A percentile compares a stretch with the other conserved stretches of the same genome.
phyloP scores from a whole-genome alignment of 148 eudicot genomes.

The Vaccinium macrocarpon region DNA sequence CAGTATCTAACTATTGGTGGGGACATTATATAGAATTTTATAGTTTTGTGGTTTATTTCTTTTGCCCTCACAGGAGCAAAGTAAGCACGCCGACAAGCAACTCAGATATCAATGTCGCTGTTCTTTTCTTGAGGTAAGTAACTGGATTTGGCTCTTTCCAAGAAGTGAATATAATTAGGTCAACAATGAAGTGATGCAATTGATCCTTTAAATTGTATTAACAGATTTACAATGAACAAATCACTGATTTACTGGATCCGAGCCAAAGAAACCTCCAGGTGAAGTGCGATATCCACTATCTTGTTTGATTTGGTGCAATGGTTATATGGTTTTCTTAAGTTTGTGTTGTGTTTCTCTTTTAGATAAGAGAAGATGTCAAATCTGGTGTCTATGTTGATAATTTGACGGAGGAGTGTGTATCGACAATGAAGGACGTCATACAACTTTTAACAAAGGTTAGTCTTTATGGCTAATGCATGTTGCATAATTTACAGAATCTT shows the following conservation, averaged over 20 bases:
- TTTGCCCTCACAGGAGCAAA: conserved; percentile 60
- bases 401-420: conserved; percentile 77
- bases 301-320: conserved; percentile 15
- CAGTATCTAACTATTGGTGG: background rate
- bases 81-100: conserved; percentile 72
- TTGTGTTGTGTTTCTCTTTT: conserved; percentile 19
- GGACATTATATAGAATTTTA: background rate
- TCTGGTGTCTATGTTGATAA: conserved; percentile 95
- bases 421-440: conserved; percentile 72
- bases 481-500: background rate
- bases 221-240: conserved; percentile 96
- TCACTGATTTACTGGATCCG: conserved; percentile 87
- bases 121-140: conserved; percentile 88
- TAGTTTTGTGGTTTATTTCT: conserved; percentile 13
- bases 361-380: conserved; percentile 95
- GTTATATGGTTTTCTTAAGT: conserved; percentile 14
- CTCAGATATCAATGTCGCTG: conserved; percentile 88
- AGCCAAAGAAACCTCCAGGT: conserved; percentile 92
- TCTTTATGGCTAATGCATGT: conserved; percentile 4
- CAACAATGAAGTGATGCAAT: background rate
- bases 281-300: background rate
- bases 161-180: conserved; percentile 6
- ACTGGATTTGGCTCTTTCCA: background rate
- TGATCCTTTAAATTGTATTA: conserved; percentile 4
- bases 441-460: conserved; percentile 73